Percentiles rank a stretch among this genome's conserved stretches.
Evolutionary conservation across 148 eudicot genomes (phyloP).

Genomic region (Polygonum maritimum): DNA sequence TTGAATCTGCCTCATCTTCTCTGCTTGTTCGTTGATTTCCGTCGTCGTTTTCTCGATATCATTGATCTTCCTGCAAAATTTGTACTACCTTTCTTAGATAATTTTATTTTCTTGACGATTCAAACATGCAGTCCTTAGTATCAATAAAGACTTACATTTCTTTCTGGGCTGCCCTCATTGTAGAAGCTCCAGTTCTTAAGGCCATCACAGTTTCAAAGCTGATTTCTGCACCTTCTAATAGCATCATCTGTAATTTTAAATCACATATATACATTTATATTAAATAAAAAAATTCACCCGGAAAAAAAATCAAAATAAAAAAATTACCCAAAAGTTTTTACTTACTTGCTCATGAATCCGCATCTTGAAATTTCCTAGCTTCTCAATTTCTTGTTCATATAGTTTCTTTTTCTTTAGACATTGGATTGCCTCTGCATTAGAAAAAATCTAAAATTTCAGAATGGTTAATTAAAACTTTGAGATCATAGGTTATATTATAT

Average conservation of each 20-base stretch:
- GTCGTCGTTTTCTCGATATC: constrained; percentile 30
- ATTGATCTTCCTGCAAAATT: constrained; percentile 32
- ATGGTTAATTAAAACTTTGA: background rate
- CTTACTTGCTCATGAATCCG: constrained; percentile 85
- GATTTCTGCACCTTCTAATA: constrained; percentile 89
- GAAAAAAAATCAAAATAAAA: background rate
- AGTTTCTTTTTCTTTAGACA: constrained; percentile 79
- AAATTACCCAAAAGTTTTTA: background rate
- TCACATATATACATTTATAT: background rate
- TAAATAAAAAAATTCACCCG: background rate
- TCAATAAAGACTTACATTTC: constrained; percentile 45
- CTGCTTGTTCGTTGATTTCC: constrained; percentile 27
- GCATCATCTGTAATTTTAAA: constrained; percentile 47
- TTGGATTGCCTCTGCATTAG: constrained; percentile 62
- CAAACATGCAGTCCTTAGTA: too few species aligned
- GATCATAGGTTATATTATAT: too few species aligned
- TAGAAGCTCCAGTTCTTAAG: constrained; percentile 82
- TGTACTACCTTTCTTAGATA: too few species aligned
- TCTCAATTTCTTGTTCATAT: constrained; percentile 76
- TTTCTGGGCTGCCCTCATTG: constrained; percentile 93
- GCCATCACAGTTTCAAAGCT: constrained; percentile 88
- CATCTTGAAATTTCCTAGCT: constrained; percentile 74
- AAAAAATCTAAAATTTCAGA: background rate
- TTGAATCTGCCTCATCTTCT: constrained; percentile 30
- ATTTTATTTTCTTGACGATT: too few species aligned